These are phyloP conservation scores for Pseudomassariella vexata DNA, from an alignment of 2,329 filamentous ascomycete species.

Conservation along the genomic window DNA sequence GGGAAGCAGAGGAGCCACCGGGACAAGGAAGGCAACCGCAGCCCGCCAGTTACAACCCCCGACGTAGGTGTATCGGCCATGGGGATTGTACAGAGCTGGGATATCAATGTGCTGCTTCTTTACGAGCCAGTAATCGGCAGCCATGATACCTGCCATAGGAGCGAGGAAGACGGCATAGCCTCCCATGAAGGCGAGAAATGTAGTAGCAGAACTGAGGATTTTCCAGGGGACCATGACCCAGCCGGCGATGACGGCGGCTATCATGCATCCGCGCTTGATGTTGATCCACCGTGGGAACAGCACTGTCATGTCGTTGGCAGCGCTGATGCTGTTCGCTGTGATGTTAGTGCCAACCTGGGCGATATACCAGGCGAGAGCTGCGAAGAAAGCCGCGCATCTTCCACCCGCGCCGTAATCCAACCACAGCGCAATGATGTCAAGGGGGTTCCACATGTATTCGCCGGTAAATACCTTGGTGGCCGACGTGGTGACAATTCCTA, in stretches of 20 bases:
- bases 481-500: conserved; percentile 54
- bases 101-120: conserved; percentile 43
- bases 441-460: conserved; percentile 42
- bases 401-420: conserved; percentile 35
- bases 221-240: conserved; percentile 63
- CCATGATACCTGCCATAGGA: conserved; percentile 56
- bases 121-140: conserved; percentile 55
- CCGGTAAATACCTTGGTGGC: conserved; percentile 48
- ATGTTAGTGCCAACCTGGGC: conserved; percentile 52
- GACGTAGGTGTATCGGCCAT: conserved; percentile 37
- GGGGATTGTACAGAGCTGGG: conserved; percentile 27
- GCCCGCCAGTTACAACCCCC: conserved; percentile 55
- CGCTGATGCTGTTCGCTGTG: conserved; percentile 48
- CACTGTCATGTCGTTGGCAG: conserved; percentile 51
- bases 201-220: conserved; percentile 52
- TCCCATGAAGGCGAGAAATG: conserved; percentile 60
- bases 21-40: conserved; percentile 48
- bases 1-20: conserved; percentile 50
- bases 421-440: conserved; percentile 40
- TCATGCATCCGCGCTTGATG: conserved; percentile 48
- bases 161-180: conserved; percentile 56
- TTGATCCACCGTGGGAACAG: conserved; percentile 49
- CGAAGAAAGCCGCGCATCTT: conserved; percentile 36
- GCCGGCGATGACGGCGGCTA: conserved; percentile 45
- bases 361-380: conserved; percentile 45